Percentiles rank a stretch among this genome's conserved stretches.
Evolutionary conservation across 2,329 filamentous ascomycete species (phyloP).

Genomic region (Curvularia sp.): DNA sequence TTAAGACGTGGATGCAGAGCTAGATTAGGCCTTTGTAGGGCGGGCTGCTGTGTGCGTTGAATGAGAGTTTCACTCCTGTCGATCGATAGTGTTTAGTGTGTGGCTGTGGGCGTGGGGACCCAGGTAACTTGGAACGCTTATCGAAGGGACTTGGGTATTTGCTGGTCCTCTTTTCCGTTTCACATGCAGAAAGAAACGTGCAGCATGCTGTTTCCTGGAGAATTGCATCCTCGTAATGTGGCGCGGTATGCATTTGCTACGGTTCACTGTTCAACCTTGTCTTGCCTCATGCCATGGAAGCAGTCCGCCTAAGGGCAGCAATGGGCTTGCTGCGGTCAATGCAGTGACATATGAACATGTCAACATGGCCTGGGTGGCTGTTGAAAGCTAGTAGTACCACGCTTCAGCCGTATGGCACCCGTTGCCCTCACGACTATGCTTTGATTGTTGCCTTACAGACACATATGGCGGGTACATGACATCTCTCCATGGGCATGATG

Average conservation of each 20-base stretch:
- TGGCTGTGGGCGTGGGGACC: neutral
- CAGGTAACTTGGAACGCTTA: neutral
- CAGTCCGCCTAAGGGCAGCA: conserved; percentile 8
- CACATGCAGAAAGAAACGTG: neutral
- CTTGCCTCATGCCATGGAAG: neutral
- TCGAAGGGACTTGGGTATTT: neutral
- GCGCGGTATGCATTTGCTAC: neutral
- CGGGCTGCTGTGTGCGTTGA: neutral
- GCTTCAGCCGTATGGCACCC: neutral
- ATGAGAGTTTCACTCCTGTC: neutral
- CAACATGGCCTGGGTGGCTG: conserved; percentile 50
- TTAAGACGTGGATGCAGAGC: neutral
- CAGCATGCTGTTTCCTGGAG: neutral
- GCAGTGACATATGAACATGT: conserved; percentile 67
- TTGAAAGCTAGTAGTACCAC: neutral
- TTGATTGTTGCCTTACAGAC: neutral
- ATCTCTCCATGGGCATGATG: neutral
- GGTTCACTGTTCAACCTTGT: neutral
- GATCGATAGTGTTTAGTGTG: neutral
- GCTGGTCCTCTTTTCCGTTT: neutral
- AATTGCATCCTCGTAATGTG: neutral
- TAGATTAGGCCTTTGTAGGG: neutral
- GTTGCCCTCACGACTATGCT: neutral
- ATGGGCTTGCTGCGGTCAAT: conserved; percentile 59
- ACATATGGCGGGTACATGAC: neutral